These are phyloP conservation scores for Hortiboletus campestris DNA, from an alignment of 768 basidiomycete species.

Conservation along the genomic window DNA sequence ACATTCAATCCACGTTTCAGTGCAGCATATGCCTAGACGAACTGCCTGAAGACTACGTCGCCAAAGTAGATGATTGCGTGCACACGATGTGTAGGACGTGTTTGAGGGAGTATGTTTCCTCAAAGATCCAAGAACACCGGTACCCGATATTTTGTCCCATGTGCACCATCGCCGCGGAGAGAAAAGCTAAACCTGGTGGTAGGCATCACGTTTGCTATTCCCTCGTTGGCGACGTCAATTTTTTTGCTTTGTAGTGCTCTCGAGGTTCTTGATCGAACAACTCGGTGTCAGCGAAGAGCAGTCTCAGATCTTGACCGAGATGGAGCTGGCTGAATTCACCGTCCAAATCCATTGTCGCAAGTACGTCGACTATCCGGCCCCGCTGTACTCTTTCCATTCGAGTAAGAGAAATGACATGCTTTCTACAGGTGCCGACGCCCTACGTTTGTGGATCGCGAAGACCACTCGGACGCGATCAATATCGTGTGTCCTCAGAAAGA, in stretches of 20 bases:
- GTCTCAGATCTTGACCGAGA: slow-evolving; percentile 41
- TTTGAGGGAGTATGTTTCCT: slow-evolving; percentile 39
- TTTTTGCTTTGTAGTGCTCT: slow-evolving; percentile 34
- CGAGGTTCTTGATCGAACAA: slow-evolving; percentile 38
- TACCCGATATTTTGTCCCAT: slow-evolving; percentile 64
- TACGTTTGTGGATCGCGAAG: slow-evolving; percentile 49
- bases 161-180: slow-evolving; percentile 38
- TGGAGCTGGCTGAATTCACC: slow-evolving; percentile 45
- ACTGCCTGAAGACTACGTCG: slow-evolving; percentile 40
- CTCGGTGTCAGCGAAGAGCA: slow-evolving; percentile 46
- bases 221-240: background rate
- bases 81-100: slow-evolving; percentile 59
- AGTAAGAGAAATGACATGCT: background rate
- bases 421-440: slow-evolving; percentile 46
- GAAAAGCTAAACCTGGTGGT: slow-evolving; percentile 32
- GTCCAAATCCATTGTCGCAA: slow-evolving; percentile 48
- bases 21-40: slow-evolving; percentile 60
- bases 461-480: slow-evolving; percentile 39
- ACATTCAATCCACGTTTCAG: slow-evolving; percentile 39
- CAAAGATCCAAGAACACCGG: slow-evolving; percentile 49
- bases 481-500: slow-evolving; percentile 48
- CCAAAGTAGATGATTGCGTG: slow-evolving; percentile 42
- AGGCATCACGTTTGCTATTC: slow-evolving; percentile 6
- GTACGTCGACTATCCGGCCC: slow-evolving; percentile 31
- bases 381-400: background rate